Evolutionary conservation across 768 basidiomycete genomes (phyloP), one percentile per base, ranked within the genome.

Genomic region (Amanita pallidorosea): DNA sequence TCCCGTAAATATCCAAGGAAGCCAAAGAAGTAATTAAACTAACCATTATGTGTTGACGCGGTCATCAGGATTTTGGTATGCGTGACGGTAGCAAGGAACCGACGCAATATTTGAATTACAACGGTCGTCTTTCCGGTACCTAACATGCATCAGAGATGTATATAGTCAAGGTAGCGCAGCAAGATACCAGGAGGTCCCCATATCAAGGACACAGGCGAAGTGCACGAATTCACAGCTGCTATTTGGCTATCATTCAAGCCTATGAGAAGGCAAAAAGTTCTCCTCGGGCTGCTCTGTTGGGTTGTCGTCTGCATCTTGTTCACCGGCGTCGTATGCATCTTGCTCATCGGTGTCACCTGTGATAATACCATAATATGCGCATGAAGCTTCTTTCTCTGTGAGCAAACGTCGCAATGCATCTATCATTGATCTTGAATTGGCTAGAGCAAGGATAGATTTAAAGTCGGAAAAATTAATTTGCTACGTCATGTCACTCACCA

Each of bases 71-170:
- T 77, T 56, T 75, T 80, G 7, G 61, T 61, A 38, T 54, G 57
- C 43, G 60, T 60, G 55, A 73, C 54, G 12, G 15, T 43, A 5
- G 23, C 15, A 18, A 52, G 23, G 48, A 78, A 61, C 45, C 67
- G 67, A 18, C 67, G 65, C 13, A 84, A 67, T 25, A 83, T 80
- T 54, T 80, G 72, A 2, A 85, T 72, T 5, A 84, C 80, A 1
- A 84, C 82, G 0, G 81, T 83, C 0, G 82, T 84, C 61, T 85
- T 85, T 33, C 83, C 82, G 0, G 83, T 85, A 0, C 83, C 83
- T 83, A 17, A 15, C 5, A 33, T 5, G 3, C 13, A 8, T 55
- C 7, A 52, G 23, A 41, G 31, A 7, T 1, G 13, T 12, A 33
- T 43, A 20, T 12, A 31, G 22, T 2, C 2, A 5, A 18, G n/a